These are phyloP conservation scores for Candolleomyces eurysporus DNA, from an alignment of 768 basidiomycete genomes.

Conservation along the genomic window DNA sequence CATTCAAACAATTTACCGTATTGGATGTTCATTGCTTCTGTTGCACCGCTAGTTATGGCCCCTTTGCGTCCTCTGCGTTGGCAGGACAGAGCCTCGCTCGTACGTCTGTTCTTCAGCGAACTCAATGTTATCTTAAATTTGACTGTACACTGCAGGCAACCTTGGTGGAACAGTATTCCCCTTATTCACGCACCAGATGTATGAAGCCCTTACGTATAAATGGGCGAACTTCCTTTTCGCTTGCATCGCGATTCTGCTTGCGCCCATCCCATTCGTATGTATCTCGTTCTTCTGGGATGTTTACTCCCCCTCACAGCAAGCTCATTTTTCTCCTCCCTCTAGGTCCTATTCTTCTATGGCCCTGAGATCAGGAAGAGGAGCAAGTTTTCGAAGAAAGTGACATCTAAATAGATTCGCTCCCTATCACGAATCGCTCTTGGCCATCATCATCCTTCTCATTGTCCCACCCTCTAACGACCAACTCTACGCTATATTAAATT, in stretches of 20 bases:
- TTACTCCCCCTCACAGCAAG: neutral
- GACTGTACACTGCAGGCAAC: constrained; percentile 36
- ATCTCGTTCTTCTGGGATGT: neutral
- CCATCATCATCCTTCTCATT: too few species aligned
- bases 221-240: constrained; percentile 64
- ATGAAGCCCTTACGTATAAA: constrained; percentile 48
- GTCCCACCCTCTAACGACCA: too few species aligned
- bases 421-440: too few species aligned
- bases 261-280: constrained; percentile 61
- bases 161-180: constrained; percentile 53
- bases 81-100: constrained; percentile 65
- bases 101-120: constrained; percentile 22
- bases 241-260: constrained; percentile 48
- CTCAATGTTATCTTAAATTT: neutral
- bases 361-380: constrained; percentile 38
- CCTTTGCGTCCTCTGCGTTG: constrained; percentile 66
- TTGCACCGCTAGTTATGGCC: constrained; percentile 39
- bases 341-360: constrained; percentile 45
- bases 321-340: neutral
- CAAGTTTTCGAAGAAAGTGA: constrained; percentile 37
- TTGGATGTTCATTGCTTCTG: neutral
- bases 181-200: constrained; percentile 63
- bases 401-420: neutral
- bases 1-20: neutral
- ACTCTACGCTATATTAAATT: too few species aligned